These are phyloP conservation scores for Trichoderma erinaceum DNA, from an alignment of 495 filamentous ascomycete genomes.

Conservation along the genomic window DNA sequence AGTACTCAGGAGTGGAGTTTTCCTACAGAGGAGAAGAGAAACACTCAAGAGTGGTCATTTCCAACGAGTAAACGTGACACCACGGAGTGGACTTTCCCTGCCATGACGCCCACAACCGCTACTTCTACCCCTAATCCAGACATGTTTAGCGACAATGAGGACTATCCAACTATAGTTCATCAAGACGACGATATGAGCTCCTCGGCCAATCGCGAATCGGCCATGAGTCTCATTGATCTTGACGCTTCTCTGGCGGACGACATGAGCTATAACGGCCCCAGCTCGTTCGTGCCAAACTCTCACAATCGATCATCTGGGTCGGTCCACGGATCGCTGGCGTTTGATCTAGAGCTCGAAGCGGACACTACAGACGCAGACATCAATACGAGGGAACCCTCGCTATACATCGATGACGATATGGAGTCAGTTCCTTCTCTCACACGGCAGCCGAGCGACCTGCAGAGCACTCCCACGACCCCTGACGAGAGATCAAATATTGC, in stretches of 20 bases:
- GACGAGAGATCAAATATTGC: background rate
- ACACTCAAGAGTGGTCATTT: constrained; percentile 25
- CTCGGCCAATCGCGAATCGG: constrained; percentile 33
- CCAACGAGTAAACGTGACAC: constrained; percentile 45
- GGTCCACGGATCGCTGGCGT: constrained; percentile 23
- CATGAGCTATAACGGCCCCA: constrained; percentile 30
- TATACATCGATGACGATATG: constrained; percentile 8
- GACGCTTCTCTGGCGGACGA: constrained; percentile 23
- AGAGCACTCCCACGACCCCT: constrained; percentile 8
- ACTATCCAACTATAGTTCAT: constrained; percentile 14
- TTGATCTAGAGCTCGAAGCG: constrained; percentile 48
- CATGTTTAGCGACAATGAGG: constrained; percentile 28
- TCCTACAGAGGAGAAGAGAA: constrained; percentile 34
- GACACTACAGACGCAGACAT: constrained; percentile 30
- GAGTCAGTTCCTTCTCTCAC: constrained; percentile 2
- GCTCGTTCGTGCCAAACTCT: constrained; percentile 34
- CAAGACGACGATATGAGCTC: background rate
- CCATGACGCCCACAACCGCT: constrained; percentile 36
- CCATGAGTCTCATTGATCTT: constrained; percentile 46
- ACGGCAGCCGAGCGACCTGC: background rate
- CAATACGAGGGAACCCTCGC: constrained; percentile 21
- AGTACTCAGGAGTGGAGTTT: constrained; percentile 47
- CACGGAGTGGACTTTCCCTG: constrained; percentile 41
- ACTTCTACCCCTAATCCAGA: constrained; percentile 13
- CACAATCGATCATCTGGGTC: constrained; percentile 31